Percentiles rank a stretch among this genome's conserved stretches.
Evolutionary conservation across 1,139 yeast species (phyloP).

Genomic region (Candida anutae): DNA sequence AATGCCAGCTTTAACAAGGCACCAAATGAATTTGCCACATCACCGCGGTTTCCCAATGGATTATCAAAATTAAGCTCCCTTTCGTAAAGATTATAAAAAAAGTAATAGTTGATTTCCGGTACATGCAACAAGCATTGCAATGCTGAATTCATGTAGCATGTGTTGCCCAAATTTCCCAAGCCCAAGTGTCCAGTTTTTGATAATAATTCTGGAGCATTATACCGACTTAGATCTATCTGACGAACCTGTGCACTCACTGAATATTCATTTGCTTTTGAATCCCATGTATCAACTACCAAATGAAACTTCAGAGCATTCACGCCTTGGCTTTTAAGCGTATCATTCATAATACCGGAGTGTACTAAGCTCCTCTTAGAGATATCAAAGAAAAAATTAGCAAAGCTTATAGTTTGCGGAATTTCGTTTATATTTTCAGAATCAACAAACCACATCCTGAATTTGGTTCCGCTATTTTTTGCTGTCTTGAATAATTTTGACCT

Average conservation of each 20-base stretch:
- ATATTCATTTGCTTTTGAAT: conserved; percentile 14
- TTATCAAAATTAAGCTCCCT: conserved; percentile 66
- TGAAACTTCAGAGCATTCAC: conserved; percentile 21
- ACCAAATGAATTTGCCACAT: conserved; percentile 72
- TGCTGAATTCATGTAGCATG: conserved; percentile 97
- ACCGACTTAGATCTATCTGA: conserved; percentile 11
- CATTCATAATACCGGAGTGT: conserved; percentile 14
- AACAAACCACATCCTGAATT: conserved; percentile 33
- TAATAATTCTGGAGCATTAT: conserved; percentile 9
- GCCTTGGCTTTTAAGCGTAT: conserved; percentile 26
- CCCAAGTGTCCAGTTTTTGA: conserved; percentile 44
- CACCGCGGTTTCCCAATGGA: conserved; percentile 82
- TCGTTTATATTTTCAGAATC: conserved; percentile 17
- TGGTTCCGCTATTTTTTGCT: conserved; percentile 4
- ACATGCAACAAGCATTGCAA: conserved; percentile 83
- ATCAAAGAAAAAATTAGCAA: conserved; percentile 23
- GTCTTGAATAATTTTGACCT: conserved; percentile 13
- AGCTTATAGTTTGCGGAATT: conserved; percentile 17
- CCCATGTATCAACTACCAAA: conserved; percentile 26
- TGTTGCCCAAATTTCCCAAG: conserved; percentile 77
- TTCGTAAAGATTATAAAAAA: conserved; percentile 52
- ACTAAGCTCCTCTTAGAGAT: conserved; percentile 25
- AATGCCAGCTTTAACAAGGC: conserved; percentile 54
- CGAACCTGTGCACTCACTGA: conserved; percentile 24
- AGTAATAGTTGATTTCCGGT: conserved; percentile 76